phyloP scores from a whole-genome alignment of 2,329 filamentous ascomycete genomes.

The Tolypocladium tundrense region DNA sequence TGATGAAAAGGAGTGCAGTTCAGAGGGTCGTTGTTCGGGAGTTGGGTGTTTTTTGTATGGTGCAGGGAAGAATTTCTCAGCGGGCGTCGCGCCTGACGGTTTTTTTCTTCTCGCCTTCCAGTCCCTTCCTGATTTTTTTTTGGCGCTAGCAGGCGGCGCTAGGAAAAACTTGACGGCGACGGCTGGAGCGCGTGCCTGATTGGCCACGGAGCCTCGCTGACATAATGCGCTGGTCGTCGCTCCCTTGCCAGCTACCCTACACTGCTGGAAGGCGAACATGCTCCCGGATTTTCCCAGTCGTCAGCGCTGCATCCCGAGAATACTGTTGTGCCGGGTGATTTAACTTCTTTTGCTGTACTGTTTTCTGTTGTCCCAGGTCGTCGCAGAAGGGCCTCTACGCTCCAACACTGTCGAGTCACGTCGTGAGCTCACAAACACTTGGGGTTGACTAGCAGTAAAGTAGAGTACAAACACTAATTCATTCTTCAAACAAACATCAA shows the following conservation, averaged over 20 bases:
- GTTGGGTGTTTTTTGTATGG: slow-evolving; percentile 12
- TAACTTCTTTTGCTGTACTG: neutral
- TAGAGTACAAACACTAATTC: too few species aligned
- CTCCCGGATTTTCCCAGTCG: neutral
- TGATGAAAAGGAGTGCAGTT: slow-evolving; percentile 17
- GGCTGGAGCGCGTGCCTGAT: slow-evolving; percentile 1
- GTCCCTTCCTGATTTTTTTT: slow-evolving; percentile 10
- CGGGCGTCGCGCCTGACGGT: slow-evolving; percentile 6
- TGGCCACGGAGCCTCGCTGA: neutral
- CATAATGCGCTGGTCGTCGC: neutral
- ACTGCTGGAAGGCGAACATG: neutral
- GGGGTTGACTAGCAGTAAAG: too few species aligned
- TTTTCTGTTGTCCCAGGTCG: neutral
- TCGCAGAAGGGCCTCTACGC: too few species aligned
- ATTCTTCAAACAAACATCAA: too few species aligned
- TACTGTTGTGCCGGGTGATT: neutral
- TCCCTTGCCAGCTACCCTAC: neutral
- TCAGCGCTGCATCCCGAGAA: neutral
- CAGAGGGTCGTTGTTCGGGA: slow-evolving; percentile 9
- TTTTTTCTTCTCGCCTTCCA: slow-evolving; percentile 10
- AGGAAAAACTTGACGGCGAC: slow-evolving; percentile 6
- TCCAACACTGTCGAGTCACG: too few species aligned
- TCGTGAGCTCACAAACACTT: too few species aligned
- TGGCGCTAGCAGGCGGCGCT: slow-evolving; percentile 8
- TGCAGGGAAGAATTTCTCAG: slow-evolving; percentile 13